phyloP scores from a whole-genome alignment of 2,329 filamentous ascomycete species.

The Colletotrichum lupini region DNA sequence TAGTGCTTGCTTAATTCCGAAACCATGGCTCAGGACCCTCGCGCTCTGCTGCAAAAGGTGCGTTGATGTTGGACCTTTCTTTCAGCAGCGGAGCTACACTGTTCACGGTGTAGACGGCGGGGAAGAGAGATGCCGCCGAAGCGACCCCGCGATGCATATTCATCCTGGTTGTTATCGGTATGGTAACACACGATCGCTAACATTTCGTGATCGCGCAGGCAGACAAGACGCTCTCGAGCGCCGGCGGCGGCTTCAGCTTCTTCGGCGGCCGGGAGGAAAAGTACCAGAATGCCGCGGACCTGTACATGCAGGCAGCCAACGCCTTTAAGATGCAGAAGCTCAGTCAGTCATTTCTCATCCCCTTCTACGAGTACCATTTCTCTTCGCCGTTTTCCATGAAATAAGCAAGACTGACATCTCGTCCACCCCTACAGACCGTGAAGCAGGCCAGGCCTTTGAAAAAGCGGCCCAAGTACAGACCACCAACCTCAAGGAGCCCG shows the following conservation, averaged over 20 bases:
- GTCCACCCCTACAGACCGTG: slow-evolving; percentile 69
- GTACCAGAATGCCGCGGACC: slow-evolving; percentile 87
- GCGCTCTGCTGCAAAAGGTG: slow-evolving; percentile 83
- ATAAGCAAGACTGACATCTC: not conserved
- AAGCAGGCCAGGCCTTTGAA: slow-evolving; percentile 89
- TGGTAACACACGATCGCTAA: not conserved
- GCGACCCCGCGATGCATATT: not conserved
- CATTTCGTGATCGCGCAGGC: slow-evolving; percentile 67
- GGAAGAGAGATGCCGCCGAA: too few species aligned
- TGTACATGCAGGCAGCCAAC: slow-evolving; percentile 90
- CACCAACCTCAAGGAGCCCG: slow-evolving; percentile 86
- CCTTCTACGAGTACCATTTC: not conserved
- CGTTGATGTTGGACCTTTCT: slow-evolving; percentile 25
- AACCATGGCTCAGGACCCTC: slow-evolving; percentile 80
- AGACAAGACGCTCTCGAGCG: slow-evolving; percentile 82
- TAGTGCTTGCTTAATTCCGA: slow-evolving; percentile 36
- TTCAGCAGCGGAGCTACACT: too few species aligned
- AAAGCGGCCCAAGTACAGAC: slow-evolving; percentile 84
- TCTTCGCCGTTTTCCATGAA: not conserved
- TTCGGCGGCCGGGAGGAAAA: slow-evolving; percentile 91
- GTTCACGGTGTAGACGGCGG: too few species aligned
- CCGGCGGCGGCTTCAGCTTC: slow-evolving; percentile 85
- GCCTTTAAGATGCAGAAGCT: slow-evolving; percentile 89
- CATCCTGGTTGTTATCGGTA: not conserved
- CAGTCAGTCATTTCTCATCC: slow-evolving; percentile 62